Percentiles rank a stretch among this genome's conserved stretches.
Conservation (phyloP, 2,329 filamentous ascomycete genomes). For the Geoglossum cookeanum region DNA sequence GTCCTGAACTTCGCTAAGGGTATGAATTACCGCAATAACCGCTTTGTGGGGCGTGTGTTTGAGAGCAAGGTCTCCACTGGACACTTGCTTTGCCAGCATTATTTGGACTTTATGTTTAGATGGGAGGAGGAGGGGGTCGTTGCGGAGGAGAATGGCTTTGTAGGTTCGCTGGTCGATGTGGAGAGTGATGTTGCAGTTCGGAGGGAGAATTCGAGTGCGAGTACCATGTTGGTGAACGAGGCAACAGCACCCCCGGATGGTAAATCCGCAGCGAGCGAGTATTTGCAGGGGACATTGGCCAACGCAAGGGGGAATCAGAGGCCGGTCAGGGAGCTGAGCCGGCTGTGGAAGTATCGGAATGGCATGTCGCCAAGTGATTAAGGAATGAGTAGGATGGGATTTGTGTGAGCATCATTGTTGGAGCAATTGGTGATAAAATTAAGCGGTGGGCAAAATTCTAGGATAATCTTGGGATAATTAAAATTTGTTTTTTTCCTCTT, state of each 20-base stretch:
- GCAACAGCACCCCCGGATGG: not conserved
- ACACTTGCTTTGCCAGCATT: constrained; percentile 33
- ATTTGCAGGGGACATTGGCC: no score
- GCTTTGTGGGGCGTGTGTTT: constrained; percentile 30
- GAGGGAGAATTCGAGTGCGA: constrained; percentile 9
- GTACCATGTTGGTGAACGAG: not conserved
- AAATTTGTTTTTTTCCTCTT: no score
- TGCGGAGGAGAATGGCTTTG: constrained; percentile 36
- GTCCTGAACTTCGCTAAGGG: constrained; percentile 45
- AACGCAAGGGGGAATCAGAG: not conserved
- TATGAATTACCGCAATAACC: constrained; percentile 25
- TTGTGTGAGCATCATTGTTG: no score
- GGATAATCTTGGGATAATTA: no score
- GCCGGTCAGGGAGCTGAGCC: not conserved
- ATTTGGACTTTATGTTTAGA: constrained; percentile 41
- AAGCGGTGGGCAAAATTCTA: no score
- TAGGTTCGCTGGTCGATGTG: constrained; percentile 36
- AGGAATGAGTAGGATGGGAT: no score
- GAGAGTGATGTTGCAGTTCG: constrained; percentile 14
- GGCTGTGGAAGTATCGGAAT: constrained; percentile 3
- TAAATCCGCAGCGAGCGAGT: no score
- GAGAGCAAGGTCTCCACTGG: constrained; percentile 18
- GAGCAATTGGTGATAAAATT: no score
- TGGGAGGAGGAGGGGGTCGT: constrained; percentile 17
- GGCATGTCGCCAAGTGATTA: not conserved